Base-by-base conservation (phyloP, 495 filamentous ascomycete genomes). In the Cryomyces antarcticus region DNA sequence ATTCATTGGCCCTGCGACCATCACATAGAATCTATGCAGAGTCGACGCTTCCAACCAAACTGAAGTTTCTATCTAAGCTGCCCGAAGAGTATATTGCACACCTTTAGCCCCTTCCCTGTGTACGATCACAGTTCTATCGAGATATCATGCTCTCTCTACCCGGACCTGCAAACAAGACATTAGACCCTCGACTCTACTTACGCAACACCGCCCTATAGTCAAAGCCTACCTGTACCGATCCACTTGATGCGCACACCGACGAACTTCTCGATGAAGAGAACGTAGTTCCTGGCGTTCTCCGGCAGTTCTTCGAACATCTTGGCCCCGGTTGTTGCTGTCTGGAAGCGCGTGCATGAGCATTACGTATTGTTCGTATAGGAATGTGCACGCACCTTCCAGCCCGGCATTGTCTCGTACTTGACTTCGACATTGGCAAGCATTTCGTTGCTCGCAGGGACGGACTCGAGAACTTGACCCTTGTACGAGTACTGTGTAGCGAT, bases 221-320 rank as follows among this genome's bases (percentile, higher is more conserved):
- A 24, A 24, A 24, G 17, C 17, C 2, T 24, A 24, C 84, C 86
- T 12, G 79, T 82, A 9, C 84, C 84, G 53, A 92, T 78, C 64
- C 72, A 87, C 57, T 74, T 74, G 39, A 89, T 62, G 44, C 62
- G 69, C 12, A 87, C 75, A 30, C 75, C 81, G 12, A 82, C 62
- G 50, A 75, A 77, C 51, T 73, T 61, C 64, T 92, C 85, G 50
- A 85, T 77, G 53, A 79, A 86, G 54, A 74, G 66, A 46, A 93
- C 64, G 45, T 93, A 93, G 17, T 71, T 69, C 44, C 67, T 69
- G 29, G 86, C 83, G 49, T 84, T 73, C 47, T 61, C 57, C n/a
- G 86, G 86, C 30, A 93, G 61, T 34, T 82, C 72, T 41, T 76
- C 71, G 56, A 68, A 80, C 12, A 58, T 65, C 47, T 63, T 70